These are phyloP conservation scores for Hypoxylon sp. DNA, from an alignment of 2,329 filamentous ascomycete species.

Conservation along the genomic window DNA sequence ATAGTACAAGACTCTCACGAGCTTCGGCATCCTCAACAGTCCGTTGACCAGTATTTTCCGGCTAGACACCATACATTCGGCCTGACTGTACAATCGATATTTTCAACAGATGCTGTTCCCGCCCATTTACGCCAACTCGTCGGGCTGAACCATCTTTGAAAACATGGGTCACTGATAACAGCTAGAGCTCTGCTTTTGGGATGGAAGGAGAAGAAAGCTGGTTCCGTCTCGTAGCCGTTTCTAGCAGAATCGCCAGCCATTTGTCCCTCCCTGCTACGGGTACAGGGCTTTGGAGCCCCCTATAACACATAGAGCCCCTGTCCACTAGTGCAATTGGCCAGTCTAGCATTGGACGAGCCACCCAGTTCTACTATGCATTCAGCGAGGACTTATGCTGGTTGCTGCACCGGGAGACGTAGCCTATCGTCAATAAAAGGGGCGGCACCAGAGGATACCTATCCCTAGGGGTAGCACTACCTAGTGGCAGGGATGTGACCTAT, in stretches of 20 bases:
- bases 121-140: not conserved
- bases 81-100: not conserved
- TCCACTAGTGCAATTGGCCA: not conserved
- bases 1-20: not conserved
- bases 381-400: not conserved
- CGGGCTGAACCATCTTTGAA: not conserved
- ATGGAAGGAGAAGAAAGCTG: not conserved
- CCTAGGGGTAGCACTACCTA: not conserved
- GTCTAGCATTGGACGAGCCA: slow-evolving; percentile 12
- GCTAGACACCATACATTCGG: too few relatives aligned
- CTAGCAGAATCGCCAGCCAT: not conserved
- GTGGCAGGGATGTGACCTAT: not conserved
- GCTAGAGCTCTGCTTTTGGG: not conserved
- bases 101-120: too few relatives aligned
- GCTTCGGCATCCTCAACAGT: too few relatives aligned
- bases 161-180: not conserved
- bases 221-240: not conserved
- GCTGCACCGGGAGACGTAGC: not conserved
- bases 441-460: not conserved
- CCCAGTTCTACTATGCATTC: not conserved
- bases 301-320: slow-evolving; percentile 3
- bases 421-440: not conserved
- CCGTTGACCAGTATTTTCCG: too few relatives aligned
- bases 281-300: not conserved
- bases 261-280: not conserved